Base-by-base conservation (phyloP, 1,139 yeast genomes). In the Sugiyamaella novakii region DNA sequence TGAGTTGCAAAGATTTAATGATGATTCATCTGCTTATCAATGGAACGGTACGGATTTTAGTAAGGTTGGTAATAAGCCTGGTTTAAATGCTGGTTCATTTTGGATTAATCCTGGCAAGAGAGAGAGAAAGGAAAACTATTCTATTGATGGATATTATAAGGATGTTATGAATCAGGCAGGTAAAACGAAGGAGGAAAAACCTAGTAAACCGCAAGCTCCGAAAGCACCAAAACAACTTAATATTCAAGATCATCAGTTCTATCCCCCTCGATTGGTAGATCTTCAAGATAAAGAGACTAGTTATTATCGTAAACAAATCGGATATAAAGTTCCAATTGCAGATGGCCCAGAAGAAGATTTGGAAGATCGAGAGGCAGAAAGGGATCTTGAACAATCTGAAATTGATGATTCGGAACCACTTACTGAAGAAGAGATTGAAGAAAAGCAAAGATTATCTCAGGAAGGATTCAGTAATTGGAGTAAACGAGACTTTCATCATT, bases 21-120 rank as follows among this genome's bases (percentile, higher is more conserved):
- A 89, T 12, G 96, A 89, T 59, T 87, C 95, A 1, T 87, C 95
- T 1, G 92, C 96, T 0, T 91, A 89, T 66, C 96, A 89, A 69
- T 91, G 98, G 98, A 88, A 91, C 63, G 98, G 98, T 15, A 82
- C 86, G 60, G 88, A 88, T 62, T 91, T 88, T 64, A 86, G 91
- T 37, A 86, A 87, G 74, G 27, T 19, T 4, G 43, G 24, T 15
- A 54, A 53, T 31, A 59, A 59, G 43, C 35, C 46, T 10, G 41
- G 34, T 3, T 42, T 47, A 11, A 52, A 47, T n/a, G 51, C 56
- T 19, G 52, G 59, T 7, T 70, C 72, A 40, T 70, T 78, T 45
- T 88, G 96, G 95, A 84, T 89, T 43, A 87, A 87, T 58, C 96
- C 95, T 0, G 76, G 91, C 3, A 87, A 89, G 62, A 79, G 98